A percentile compares a stretch with the other conserved stretches of the same genome.
phyloP scores from a whole-genome alignment of 148 eudicot genomes.

The Rhododendron ovatum region DNA sequence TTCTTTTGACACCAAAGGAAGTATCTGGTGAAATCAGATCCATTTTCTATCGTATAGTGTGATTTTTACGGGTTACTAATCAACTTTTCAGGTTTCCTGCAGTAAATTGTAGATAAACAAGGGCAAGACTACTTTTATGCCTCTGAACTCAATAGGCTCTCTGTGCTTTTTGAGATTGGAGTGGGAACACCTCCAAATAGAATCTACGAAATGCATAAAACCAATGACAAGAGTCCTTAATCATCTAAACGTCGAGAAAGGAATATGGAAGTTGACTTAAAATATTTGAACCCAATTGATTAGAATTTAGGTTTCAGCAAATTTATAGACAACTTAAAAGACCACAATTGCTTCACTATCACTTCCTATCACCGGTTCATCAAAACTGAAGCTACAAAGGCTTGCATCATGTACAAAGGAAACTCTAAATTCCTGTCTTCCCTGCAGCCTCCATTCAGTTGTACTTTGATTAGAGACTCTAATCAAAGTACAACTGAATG shows the following conservation, averaged over 20 bases:
- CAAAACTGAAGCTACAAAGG: not conserved
- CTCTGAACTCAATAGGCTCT: not conserved
- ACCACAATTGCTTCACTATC: not conserved
- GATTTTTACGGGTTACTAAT: not conserved
- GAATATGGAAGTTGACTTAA: not conserved
- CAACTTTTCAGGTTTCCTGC: not conserved
- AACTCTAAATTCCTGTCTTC: not conserved
- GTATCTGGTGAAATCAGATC: not conserved
- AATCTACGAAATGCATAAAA: not conserved
- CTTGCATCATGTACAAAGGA: not conserved
- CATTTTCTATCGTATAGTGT: not conserved
- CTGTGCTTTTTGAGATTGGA: not conserved
- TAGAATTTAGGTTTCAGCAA: not conserved
- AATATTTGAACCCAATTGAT: not conserved
- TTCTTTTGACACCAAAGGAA: not conserved
- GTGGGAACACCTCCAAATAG: not conserved
- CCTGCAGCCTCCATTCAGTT: no score
- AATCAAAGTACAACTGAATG: not conserved
- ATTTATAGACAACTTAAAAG: not conserved
- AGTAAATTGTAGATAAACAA: not conserved
- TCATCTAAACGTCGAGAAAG: not conserved
- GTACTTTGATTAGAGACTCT: not conserved
- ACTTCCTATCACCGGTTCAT: slow-evolving; percentile 3
- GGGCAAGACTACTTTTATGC: not conserved
- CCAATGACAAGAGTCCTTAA: not conserved